phyloP scores from a whole-genome alignment of 768 basidiomycete species.

The Podaxis mareebaensis region DNA sequence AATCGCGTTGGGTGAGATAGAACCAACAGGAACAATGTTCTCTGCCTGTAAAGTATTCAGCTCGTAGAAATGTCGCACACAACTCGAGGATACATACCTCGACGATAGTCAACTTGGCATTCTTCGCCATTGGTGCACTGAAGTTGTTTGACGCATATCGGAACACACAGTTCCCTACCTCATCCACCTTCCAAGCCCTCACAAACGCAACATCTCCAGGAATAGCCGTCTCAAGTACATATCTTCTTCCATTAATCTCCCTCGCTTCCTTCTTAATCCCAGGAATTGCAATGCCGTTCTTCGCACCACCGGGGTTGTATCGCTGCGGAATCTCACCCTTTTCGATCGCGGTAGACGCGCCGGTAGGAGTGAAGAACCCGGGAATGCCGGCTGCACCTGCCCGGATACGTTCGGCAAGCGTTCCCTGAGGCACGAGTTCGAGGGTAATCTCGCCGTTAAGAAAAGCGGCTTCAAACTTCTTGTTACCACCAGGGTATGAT shows the following conservation, averaged over 20 bases:
- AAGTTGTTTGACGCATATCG: constrained; percentile 92
- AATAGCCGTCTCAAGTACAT: constrained; percentile 80
- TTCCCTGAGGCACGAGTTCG: constrained; percentile 91
- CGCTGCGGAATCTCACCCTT: constrained; percentile 76
- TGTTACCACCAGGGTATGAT: constrained; percentile 93
- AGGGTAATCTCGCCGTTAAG: constrained; percentile 79
- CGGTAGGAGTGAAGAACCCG: constrained; percentile 92
- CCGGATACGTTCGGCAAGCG: constrained; percentile 83
- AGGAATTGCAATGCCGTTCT: constrained; percentile 65
- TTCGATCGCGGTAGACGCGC: constrained; percentile 83
- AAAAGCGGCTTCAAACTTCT: constrained; percentile 81
- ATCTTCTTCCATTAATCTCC: constrained; percentile 78
- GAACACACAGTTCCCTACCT: constrained; percentile 89
- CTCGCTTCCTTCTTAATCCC: constrained; percentile 78
- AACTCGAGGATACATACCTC: constrained; percentile 50
- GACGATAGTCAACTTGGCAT: constrained; percentile 87
- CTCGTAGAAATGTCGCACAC: neutral
- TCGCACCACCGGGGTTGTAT: constrained; percentile 75
- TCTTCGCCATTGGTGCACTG: constrained; percentile 82
- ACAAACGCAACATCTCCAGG: constrained; percentile 84
- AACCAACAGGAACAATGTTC: constrained; percentile 82
- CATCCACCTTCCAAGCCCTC: constrained; percentile 90
- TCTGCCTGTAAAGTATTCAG: constrained; percentile 60
- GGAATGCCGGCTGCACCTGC: constrained; percentile 91
- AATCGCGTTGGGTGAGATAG: constrained; percentile 77